phyloP scores from a whole-genome alignment of 106 monocot genomes.

The Allium sativum region DNA sequence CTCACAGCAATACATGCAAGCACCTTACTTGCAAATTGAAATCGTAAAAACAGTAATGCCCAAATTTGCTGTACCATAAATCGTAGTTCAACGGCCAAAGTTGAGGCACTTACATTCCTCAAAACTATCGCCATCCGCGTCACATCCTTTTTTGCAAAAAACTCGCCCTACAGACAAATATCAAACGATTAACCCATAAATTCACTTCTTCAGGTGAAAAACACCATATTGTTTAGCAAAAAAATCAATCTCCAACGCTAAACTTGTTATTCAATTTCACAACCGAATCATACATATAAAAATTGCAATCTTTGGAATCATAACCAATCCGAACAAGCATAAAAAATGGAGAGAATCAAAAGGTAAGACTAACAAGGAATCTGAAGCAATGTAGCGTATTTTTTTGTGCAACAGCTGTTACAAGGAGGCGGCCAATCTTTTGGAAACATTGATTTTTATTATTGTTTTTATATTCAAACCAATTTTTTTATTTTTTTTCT shows the following conservation, averaged over 20 bases:
- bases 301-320: too few relatives aligned
- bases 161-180: slow-evolving; percentile 63
- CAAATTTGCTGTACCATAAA: too few relatives aligned
- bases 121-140: slow-evolving; percentile 69
- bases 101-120: slow-evolving; percentile 65
- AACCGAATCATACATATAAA: too few relatives aligned
- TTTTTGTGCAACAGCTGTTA: slow-evolving; percentile 85
- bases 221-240: too few relatives aligned
- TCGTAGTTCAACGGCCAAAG: too few relatives aligned
- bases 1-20: too few relatives aligned
- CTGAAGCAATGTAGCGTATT: slow-evolving; percentile 66
- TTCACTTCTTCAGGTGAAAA: too few relatives aligned
- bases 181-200: background rate
- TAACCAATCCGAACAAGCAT: background rate
- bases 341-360: background rate
- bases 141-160: slow-evolving; percentile 98
- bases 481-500: background rate
- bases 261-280: too few relatives aligned
- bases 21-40: too few relatives aligned
- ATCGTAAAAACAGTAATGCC: too few relatives aligned
- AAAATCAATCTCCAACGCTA: too few relatives aligned
- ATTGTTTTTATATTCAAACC: background rate
- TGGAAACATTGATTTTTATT: slow-evolving; percentile 40
- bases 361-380: slow-evolving; percentile 64
- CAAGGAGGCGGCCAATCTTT: slow-evolving; percentile 85